Conservation (phyloP, 2,329 filamentous ascomycete genomes). For the Metarhizium anisopliae region DNA sequence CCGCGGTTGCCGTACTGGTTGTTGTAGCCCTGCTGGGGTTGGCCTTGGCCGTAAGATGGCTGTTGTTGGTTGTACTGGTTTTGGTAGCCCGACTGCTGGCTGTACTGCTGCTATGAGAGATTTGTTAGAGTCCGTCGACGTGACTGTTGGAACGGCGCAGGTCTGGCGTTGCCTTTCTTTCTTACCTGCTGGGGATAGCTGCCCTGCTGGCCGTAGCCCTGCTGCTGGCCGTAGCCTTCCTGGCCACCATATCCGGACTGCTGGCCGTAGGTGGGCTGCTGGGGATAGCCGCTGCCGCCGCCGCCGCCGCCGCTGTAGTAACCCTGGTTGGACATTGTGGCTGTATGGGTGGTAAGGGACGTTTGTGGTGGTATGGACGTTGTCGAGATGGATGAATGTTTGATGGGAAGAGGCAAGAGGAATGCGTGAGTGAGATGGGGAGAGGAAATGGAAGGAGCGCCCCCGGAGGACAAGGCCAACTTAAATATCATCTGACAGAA, state of each 20-base stretch:
- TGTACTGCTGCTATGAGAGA: conserved; percentile 4
- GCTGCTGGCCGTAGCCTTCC: conserved; percentile 20
- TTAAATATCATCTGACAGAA: neutral
- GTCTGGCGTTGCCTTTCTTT: conserved; percentile 5
- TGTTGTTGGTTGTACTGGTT: conserved; percentile 3
- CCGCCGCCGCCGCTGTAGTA: conserved; percentile 22
- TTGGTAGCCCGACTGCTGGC: conserved; percentile 3
- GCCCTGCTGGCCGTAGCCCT: conserved; percentile 11
- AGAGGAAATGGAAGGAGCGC: neutral
- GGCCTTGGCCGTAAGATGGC: conserved; percentile 11
- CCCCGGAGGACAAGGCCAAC: neutral
- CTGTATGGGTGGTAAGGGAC: neutral
- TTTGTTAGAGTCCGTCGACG: neutral
- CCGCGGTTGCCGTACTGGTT: conserved; percentile 10
- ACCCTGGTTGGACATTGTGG: conserved; percentile 29
- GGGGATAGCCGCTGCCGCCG: conserved; percentile 10
- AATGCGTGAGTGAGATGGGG: neutral
- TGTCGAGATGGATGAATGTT: neutral
- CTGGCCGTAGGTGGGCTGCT: conserved; percentile 13
- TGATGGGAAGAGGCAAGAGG: neutral
- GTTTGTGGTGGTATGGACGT: no score
- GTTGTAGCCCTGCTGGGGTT: conserved; percentile 9
- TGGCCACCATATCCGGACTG: conserved; percentile 10
- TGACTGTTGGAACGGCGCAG: no score
- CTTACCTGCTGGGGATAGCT: conserved; percentile 5